phyloP scores from a whole-genome alignment of 805 yeast species.

The Lachancea dasiensis region DNA sequence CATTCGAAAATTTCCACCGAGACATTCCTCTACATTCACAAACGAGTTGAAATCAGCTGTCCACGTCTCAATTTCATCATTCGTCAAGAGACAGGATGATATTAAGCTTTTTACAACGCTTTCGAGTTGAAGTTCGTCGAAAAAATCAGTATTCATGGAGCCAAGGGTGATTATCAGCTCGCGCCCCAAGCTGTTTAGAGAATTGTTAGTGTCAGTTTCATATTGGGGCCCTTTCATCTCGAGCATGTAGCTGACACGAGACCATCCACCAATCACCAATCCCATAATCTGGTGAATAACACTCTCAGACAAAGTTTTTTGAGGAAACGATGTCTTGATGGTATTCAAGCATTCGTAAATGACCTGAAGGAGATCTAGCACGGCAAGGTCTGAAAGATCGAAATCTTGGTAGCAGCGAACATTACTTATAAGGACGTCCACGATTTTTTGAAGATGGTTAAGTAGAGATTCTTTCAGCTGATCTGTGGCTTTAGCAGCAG shows the following conservation, averaged over 20 bases:
- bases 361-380: slow-evolving; percentile 12
- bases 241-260: background rate
- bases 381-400: background rate
- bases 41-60: slow-evolving; percentile 57
- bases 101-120: slow-evolving; percentile 31
- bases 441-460: slow-evolving; percentile 16
- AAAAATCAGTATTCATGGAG: slow-evolving; percentile 10
- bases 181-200: slow-evolving; percentile 19
- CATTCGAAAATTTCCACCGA: slow-evolving; percentile 46
- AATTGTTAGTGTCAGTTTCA: slow-evolving; percentile 7
- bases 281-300: background rate
- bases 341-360: slow-evolving; percentile 15
- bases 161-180: slow-evolving; percentile 21
- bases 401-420: slow-evolving; percentile 8
- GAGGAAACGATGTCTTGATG: slow-evolving; percentile 9
- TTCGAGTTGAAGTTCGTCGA: slow-evolving; percentile 11
- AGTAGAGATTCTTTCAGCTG: slow-evolving; percentile 18
- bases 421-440: slow-evolving; percentile 13
- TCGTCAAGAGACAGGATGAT: slow-evolving; percentile 38
- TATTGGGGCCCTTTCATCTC: background rate
- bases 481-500: slow-evolving; percentile 11
- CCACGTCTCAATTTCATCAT: slow-evolving; percentile 43
- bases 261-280: background rate
- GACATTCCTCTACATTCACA: slow-evolving; percentile 69
- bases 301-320: background rate